Base-by-base conservation (phyloP, 2,329 filamentous ascomycete species). In the Grosmannia serpens region DNA sequence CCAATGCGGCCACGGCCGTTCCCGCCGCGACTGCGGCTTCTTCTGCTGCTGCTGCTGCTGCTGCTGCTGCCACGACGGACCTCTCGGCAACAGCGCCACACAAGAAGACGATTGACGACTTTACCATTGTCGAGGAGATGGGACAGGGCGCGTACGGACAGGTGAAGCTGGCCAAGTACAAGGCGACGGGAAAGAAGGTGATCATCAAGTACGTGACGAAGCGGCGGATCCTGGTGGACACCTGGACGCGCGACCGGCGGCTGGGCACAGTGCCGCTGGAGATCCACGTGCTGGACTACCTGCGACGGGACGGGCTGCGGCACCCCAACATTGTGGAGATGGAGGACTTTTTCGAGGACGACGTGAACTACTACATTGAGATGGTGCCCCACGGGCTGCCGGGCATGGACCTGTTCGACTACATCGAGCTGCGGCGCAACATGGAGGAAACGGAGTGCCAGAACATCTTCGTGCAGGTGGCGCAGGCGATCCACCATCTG, bases 141-240 rank as follows among this genome's bases (percentile, higher is more conserved):
- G 94, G 94, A 5, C 91, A 96, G 73, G 94, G 94, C 47, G 94
- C 94, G 1, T 99, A 99, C 69, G 94, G 94, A 2, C 92, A 99
- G 72, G 94, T 99, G 60, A 99, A 99, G 71, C 80, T 99, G 53
- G 92, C 89, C 56, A 84, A 91, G 33, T 88, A 94, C 74, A 95
- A 91, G 74, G 84, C 85, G 66, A 83, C 81, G 56, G 83, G 82
- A 56, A 88, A 86, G 69, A 96, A 95, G 72, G 88, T 95, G 62
- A 92, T 99, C 24, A 81, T 99, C 68, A 99, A 99, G 71, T 99
- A 95, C 70, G 94, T 99, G 55, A 97, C 94, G 6, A 99, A 99
- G 74, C 85, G 89, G 60, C 88, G 92, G 51, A 99, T 99, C 70
- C 80, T 99, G 17, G 92, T 99, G 62, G 94, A 99, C 73, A 99